Base-by-base conservation (phyloP, 768 basidiomycete species). In the Tricholoma sp. region DNA sequence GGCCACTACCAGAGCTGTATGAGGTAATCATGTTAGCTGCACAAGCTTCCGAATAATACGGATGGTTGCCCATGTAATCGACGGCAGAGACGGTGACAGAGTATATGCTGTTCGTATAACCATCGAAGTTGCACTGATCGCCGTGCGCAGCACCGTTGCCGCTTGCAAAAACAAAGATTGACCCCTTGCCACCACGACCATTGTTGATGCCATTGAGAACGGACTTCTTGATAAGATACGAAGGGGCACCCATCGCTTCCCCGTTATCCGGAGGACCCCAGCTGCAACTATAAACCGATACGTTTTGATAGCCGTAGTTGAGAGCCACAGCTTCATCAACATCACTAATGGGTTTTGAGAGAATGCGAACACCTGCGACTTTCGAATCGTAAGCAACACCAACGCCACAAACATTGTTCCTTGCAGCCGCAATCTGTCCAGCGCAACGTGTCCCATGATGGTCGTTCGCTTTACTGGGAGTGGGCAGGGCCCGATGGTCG, bases 221-320 rank as follows among this genome's bases (percentile, higher is more conserved):
- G 9, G 96, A 90, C 69, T 96, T 95, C 67, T 89, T 80, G 66
- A 98, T 97, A 49, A 99, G 77, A 63, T 91, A 88, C 10, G 84
- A 85, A 3, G 97, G 97, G 0, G 83, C 91, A 66, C 98, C 97
- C 96, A 98, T 97, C 0, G 90, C 86, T 64, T 77, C 78, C 8
- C 96, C 96, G 63, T 96, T 90, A 70, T 99, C 96, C 0, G 94
- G 90, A 9, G 97, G 97, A 6, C 97, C 97, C 97, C 97, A 99
- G 54, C 91, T 93, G 72, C 97, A 98, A 60, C 90, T 93, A 73
- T 91, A 98, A 63, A 94, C 91, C 27, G 88, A 90, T 41, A 89
- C 90, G 60, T 91, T 86, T 64, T 97, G 88, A 70, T 84, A 98
- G 16, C 88, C 93, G 68, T 88, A 95, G 71, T 99, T 99, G 56